phyloP scores from a whole-genome alignment of 2,329 filamentous ascomycete species.

The Monilinia vaccinii-corymbosi region DNA sequence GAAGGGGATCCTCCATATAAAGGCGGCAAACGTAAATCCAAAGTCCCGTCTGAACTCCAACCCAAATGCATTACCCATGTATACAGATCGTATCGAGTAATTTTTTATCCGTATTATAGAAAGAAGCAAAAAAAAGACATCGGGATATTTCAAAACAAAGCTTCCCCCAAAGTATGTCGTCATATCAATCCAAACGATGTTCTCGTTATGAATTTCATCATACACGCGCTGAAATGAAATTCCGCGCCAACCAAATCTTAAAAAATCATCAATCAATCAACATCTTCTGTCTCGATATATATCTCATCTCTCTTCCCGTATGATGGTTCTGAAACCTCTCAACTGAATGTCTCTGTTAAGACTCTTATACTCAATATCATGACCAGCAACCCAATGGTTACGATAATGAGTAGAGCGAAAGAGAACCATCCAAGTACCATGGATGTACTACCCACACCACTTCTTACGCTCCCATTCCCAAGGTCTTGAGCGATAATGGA shows the following conservation, averaged over 20 bases:
- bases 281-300: background rate
- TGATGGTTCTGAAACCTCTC: conserved; percentile 4
- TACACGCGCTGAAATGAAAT: conserved; percentile 9
- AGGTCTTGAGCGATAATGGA: conserved; percentile 89
- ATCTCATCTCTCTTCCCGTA: background rate
- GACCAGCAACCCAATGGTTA: conserved; percentile 87
- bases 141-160: background rate
- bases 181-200: conserved; percentile 6
- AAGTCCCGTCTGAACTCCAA: background rate
- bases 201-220: conserved; percentile 1
- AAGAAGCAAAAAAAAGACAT: background rate
- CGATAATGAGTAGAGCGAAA: conserved; percentile 85
- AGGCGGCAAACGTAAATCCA: background rate
- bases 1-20: background rate
- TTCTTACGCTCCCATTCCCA: conserved; percentile 78
- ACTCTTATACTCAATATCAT: conserved; percentile 94
- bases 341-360: conserved; percentile 45
- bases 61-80: conserved; percentile 6
- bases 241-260: conserved; percentile 4
- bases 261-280: conserved; percentile 5
- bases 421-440: conserved; percentile 99
- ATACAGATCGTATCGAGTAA: conserved; percentile 5
- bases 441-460: conserved; percentile 83
- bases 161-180: background rate
- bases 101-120: conserved; percentile 3